phyloP scores from a whole-genome alignment of 106 monocot species.

The Phalaenopsis aphrodite region DNA sequence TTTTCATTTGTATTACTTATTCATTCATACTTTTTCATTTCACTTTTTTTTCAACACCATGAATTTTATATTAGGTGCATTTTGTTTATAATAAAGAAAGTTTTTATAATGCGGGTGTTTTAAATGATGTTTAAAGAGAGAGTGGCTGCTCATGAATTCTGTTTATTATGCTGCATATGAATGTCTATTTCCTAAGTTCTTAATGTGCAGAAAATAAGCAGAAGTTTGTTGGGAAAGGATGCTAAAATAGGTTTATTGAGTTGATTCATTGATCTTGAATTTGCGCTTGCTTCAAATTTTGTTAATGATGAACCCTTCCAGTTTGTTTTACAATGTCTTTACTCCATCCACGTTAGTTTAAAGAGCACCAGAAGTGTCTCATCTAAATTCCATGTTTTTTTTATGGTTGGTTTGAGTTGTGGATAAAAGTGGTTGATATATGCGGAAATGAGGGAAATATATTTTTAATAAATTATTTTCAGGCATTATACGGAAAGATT shows the following conservation, averaged over 20 bases:
- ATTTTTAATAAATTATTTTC: constrained; percentile 1
- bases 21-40: background rate
- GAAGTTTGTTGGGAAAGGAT: background rate
- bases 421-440: background rate
- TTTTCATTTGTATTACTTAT: background rate
- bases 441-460: background rate
- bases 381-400: background rate
- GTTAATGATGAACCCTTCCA: background rate
- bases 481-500: background rate
- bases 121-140: background rate
- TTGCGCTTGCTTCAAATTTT: background rate
- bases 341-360: background rate
- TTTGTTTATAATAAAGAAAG: background rate
- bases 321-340: background rate
- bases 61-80: background rate
- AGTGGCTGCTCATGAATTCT: background rate
- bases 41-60: background rate
- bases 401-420: background rate
- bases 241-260: background rate
- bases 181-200: background rate
- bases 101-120: background rate
- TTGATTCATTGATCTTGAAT: background rate
- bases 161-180: background rate
- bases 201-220: background rate
- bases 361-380: background rate